Evolutionary conservation across 2,329 filamentous ascomycete species (phyloP).

Genomic region (Aspergillus puulaauensis): DNA sequence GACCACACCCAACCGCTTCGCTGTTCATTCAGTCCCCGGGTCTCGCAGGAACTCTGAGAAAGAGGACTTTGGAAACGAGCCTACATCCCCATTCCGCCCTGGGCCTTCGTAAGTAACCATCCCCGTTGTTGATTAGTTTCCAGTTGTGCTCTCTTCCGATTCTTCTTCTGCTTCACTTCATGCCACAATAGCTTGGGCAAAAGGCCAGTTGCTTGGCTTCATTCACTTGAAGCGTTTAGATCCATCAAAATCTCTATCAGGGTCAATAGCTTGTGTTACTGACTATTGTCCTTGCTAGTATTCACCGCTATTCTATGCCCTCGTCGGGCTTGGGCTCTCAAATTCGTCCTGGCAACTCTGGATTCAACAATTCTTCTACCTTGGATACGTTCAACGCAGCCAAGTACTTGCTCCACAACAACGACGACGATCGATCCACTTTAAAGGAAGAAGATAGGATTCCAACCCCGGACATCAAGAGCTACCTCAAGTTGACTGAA

Average conservation of each 20-base stretch:
- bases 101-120: slow-evolving; percentile 71
- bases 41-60: slow-evolving; percentile 89
- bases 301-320: slow-evolving; percentile 93
- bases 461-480: slow-evolving; percentile 65
- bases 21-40: slow-evolving; percentile 81
- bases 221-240: neutral
- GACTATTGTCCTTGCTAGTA: slow-evolving; percentile 47
- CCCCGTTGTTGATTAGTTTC: neutral
- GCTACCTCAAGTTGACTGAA: slow-evolving; percentile 68
- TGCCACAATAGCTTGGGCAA: neutral
- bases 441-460: slow-evolving; percentile 49
- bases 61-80: slow-evolving; percentile 72
- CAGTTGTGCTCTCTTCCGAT: neutral
- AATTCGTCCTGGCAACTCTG: slow-evolving; percentile 29
- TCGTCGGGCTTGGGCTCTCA: slow-evolving; percentile 53
- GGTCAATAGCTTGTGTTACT: slow-evolving; percentile 3
- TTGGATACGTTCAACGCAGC: slow-evolving; percentile 83
- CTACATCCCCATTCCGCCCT: slow-evolving; percentile 63
- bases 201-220: neutral
- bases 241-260: neutral
- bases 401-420: slow-evolving; percentile 83
- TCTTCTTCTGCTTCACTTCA: neutral
- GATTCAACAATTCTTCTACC: slow-evolving; percentile 39
- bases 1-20: slow-evolving; percentile 62
- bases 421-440: slow-evolving; percentile 64